Conservation (phyloP, 257 asterid species). For the Ophiorrhiza pumila region DNA sequence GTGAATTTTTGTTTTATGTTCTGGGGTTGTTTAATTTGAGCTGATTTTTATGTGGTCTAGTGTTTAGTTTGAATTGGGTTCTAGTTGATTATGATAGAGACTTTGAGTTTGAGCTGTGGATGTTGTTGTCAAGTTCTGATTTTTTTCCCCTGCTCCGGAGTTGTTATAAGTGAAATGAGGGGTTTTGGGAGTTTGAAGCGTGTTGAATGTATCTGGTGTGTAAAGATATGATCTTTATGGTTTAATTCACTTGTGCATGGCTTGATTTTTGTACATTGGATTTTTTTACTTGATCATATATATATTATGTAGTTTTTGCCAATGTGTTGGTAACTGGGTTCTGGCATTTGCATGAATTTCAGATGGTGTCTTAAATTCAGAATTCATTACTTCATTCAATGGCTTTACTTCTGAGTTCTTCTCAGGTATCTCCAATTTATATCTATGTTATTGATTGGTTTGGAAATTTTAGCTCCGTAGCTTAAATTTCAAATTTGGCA, state of each 20-base stretch:
- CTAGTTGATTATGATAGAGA: conserved; percentile 33
- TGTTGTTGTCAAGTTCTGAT: conserved; percentile 27
- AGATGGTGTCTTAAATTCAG: background rate
- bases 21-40: conserved; percentile 34
- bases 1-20: conserved; percentile 10
- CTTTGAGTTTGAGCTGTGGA: conserved; percentile 19
- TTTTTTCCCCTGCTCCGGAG: conserved; percentile 17
- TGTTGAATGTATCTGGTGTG: background rate
- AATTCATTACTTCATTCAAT: background rate
- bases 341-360: conserved; percentile 6
- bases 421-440: background rate
- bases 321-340: background rate
- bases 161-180: conserved; percentile 14
- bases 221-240: conserved; percentile 6
- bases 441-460: background rate
- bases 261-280: conserved; percentile 7
- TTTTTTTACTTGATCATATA: background rate
- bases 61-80: conserved; percentile 29
- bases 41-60: conserved; percentile 36
- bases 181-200: conserved; percentile 16
- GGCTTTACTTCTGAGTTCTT: background rate
- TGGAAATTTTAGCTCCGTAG: background rate
- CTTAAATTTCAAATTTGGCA: background rate
- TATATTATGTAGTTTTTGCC: background rate
- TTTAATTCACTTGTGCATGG: conserved; percentile 16